Evolutionary conservation across 176 grass and related monocot genomes (phyloP).

Genomic region (Tuctoria greenei): DNA sequence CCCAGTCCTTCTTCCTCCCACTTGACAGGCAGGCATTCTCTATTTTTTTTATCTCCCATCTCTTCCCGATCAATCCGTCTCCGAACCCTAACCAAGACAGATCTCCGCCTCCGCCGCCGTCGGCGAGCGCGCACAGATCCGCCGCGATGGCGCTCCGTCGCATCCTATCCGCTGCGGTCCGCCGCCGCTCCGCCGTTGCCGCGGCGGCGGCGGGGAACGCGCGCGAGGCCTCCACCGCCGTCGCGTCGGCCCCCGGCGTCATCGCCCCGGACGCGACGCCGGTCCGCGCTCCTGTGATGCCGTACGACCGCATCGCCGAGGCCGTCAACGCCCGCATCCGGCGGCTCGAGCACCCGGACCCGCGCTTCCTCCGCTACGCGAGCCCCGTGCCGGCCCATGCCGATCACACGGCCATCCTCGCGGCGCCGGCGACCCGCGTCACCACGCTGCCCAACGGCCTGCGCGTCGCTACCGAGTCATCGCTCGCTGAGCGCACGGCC

Average conservation of each 20-base stretch:
- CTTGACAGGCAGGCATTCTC: slow-evolving; percentile 26
- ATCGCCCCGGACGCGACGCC: slow-evolving; percentile 48
- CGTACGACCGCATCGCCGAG: slow-evolving; percentile 69
- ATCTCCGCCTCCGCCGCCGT: slow-evolving; percentile 41
- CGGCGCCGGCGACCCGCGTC: slow-evolving; percentile 74
- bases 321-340: slow-evolving; percentile 64
- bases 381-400: slow-evolving; percentile 68
- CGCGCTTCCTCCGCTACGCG: slow-evolving; percentile 92
- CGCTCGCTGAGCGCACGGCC: slow-evolving; percentile 66
- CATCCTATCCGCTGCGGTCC: slow-evolving; percentile 34
- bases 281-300: slow-evolving; percentile 53
- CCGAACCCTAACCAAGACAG: slow-evolving; percentile 47
- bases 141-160: slow-evolving; percentile 48
- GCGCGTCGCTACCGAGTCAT: slow-evolving; percentile 88
- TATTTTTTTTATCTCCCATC: slow-evolving; percentile 37
- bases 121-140: slow-evolving; percentile 45
- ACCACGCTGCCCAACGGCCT: slow-evolving; percentile 85
- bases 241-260: slow-evolving; percentile 43
- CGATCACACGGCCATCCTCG: slow-evolving; percentile 76
- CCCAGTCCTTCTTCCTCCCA: slow-evolving; percentile 23
- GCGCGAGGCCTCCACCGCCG: slow-evolving; percentile 68
- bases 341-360: slow-evolving; percentile 80
- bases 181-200: slow-evolving; percentile 36
- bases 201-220: slow-evolving; percentile 31
- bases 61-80: slow-evolving; percentile 26